A percentile compares a stretch with the other conserved stretches of the same genome.
These are phyloP conservation scores for Xylaria digitata DNA, from an alignment of 2,329 filamentous ascomycete genomes.

Conservation along the genomic window DNA sequence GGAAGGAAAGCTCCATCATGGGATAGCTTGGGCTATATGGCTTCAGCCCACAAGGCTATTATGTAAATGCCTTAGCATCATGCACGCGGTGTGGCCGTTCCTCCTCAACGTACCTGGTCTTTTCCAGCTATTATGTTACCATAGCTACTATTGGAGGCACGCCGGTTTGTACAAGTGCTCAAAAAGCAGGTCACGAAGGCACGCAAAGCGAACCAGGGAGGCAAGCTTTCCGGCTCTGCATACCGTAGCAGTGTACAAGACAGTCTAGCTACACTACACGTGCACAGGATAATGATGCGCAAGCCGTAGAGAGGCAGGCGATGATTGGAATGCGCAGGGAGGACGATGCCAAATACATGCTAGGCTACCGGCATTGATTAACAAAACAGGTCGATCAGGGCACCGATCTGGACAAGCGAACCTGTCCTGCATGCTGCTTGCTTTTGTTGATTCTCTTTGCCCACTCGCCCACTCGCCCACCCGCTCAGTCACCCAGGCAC, in stretches of 20 bases:
- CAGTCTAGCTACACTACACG: too few species aligned
- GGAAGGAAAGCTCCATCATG: slow-evolving; percentile 8
- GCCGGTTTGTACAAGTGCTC: slow-evolving; percentile 7
- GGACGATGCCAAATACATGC: slow-evolving; percentile 30
- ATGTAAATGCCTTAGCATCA: neutral
- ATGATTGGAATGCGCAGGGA: slow-evolving; percentile 24
- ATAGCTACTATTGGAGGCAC: slow-evolving; percentile 2
- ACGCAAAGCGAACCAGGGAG: slow-evolving; percentile 5
- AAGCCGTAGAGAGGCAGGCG: slow-evolving; percentile 29
- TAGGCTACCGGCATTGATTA: slow-evolving; percentile 15
- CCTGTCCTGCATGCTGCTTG: slow-evolving; percentile 17
- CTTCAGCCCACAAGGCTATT: slow-evolving; percentile 17
- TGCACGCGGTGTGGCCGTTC: slow-evolving; percentile 17
- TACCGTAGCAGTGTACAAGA: too few species aligned
- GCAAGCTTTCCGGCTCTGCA: too few species aligned
- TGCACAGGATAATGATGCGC: slow-evolving; percentile 17
- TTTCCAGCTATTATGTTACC: slow-evolving; percentile 23
- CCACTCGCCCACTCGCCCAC: neutral
- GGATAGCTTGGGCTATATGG: slow-evolving; percentile 28
- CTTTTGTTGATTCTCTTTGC: slow-evolving; percentile 18
- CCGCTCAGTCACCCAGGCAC: neutral
- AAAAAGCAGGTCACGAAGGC: slow-evolving; percentile 26
- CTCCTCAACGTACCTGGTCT: neutral
- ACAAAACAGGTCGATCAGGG: slow-evolving; percentile 24
- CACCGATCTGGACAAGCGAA: slow-evolving; percentile 19